Percentiles rank a stretch among this genome's conserved stretches.
These are phyloP conservation scores for Vigna unguiculata DNA, from an alignment of 306 rosid species.

Conservation along the genomic window DNA sequence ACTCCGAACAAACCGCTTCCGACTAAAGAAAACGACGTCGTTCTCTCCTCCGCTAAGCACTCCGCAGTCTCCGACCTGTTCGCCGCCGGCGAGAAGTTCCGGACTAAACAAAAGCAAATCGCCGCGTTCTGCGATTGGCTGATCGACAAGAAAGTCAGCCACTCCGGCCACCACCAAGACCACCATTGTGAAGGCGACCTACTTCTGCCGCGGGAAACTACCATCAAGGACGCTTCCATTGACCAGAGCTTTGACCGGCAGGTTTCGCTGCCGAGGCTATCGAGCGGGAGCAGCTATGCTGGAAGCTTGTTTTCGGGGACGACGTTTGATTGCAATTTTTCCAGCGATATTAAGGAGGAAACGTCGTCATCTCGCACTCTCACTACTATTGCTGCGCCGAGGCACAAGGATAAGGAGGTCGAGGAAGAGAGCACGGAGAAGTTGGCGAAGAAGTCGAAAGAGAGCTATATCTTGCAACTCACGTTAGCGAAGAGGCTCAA, in stretches of 20 bases:
- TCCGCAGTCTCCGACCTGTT: conserved; percentile 63
- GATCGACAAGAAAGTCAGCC: conserved; percentile 55
- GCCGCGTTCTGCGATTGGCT: conserved; percentile 73
- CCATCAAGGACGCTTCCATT: conserved; percentile 51
- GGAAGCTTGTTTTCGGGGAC: conserved; percentile 94
- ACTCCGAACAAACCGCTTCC: conserved; percentile 30
- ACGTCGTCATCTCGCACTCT: conserved; percentile 48
- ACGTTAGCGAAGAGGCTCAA: conserved; percentile 68
- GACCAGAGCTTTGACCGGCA: conserved; percentile 71
- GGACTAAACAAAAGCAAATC: conserved; percentile 51
- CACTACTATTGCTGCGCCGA: conserved; percentile 42
- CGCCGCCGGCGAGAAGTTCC: conserved; percentile 50
- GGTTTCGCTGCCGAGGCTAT: conserved; percentile 70
- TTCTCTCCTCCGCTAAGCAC: conserved; percentile 39
- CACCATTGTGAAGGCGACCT: conserved; percentile 57
- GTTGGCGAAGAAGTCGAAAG: conserved; percentile 55
- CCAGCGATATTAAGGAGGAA: conserved; percentile 64
- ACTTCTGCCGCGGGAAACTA: conserved; percentile 51
- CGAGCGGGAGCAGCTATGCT: conserved; percentile 82
- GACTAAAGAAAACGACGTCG: conserved; percentile 38
- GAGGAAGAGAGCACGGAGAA: conserved; percentile 25
- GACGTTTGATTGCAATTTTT: conserved; percentile 69
- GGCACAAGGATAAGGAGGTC: conserved; percentile 35
- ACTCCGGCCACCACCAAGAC: conserved; percentile 34
- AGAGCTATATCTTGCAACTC: conserved; percentile 72